Conservation (phyloP, 352 stramenopile genomes). For the Phytophthora kernoviae region DNA sequence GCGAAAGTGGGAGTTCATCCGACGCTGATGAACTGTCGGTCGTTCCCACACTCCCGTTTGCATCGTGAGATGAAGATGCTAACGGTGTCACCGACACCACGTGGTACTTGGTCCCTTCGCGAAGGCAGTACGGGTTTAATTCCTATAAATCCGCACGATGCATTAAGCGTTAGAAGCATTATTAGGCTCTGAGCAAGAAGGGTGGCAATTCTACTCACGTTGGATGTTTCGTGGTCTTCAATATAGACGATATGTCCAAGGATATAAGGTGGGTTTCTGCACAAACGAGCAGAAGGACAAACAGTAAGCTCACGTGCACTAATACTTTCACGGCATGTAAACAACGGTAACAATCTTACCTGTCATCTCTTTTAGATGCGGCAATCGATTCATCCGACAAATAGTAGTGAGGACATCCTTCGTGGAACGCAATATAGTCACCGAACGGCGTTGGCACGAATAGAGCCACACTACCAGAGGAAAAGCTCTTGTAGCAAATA, state of each 20-base stretch:
- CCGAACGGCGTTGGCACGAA: constrained; percentile 84
- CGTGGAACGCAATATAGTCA: constrained; percentile 88
- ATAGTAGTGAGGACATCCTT: constrained; percentile 84
- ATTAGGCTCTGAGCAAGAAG: constrained; percentile 6
- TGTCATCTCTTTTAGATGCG: constrained; percentile 66
- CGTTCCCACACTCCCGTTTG: constrained; percentile 31
- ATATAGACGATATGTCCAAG: constrained; percentile 86
- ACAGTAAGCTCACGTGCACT: not conserved
- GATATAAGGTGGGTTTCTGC: constrained; percentile 73
- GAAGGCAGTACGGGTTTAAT: constrained; percentile 71
- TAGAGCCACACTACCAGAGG: constrained; percentile 66
- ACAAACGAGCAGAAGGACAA: constrained; percentile 4
- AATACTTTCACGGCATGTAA: not conserved
- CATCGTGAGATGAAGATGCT: constrained; percentile 47
- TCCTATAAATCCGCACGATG: constrained; percentile 22
- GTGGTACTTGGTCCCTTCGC: constrained; percentile 75
- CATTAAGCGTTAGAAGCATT: constrained; percentile 4
- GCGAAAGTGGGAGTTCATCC: constrained; percentile 65
- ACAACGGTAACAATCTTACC: constrained; percentile 15
- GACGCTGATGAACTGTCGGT: constrained; percentile 36
- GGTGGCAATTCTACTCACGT: constrained; percentile 27
- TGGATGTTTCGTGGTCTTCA: constrained; percentile 73
- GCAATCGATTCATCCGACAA: constrained; percentile 80
- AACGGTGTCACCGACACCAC: constrained; percentile 73
- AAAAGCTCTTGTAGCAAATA: constrained; percentile 87